phyloP scores from a whole-genome alignment of 2,329 filamentous ascomycete species.

The Pseudogymnoascus sp. region DNA sequence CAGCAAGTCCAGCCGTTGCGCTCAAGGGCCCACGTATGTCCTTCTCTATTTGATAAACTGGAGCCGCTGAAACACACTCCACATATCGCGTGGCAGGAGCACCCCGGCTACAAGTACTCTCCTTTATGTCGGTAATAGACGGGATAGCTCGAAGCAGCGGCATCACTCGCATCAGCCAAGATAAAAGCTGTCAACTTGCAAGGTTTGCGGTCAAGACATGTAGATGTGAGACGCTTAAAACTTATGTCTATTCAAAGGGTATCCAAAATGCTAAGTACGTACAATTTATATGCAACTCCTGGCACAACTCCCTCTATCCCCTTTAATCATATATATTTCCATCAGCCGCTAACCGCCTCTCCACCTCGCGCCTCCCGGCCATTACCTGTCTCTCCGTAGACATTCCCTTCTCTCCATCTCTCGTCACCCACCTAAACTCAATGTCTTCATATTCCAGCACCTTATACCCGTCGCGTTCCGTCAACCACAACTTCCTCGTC shows the following conservation, averaged over 20 bases:
- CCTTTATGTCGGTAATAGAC: neutral
- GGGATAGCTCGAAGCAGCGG: neutral
- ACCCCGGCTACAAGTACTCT: neutral
- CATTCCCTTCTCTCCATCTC: neutral
- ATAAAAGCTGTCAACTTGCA: neutral
- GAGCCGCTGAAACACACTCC: neutral
- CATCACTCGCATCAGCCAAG: neutral
- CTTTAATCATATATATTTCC: neutral
- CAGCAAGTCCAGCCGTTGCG: neutral
- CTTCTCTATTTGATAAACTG: neutral
- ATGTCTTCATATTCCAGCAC: conserved; percentile 12
- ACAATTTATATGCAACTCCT: neutral
- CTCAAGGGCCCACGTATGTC: neutral
- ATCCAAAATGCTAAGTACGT: conserved; percentile 1
- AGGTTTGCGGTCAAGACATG: neutral
- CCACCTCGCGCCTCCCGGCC: neutral
- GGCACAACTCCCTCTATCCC: neutral
- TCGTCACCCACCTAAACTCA: conserved; percentile 11
- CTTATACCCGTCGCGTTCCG: conserved; percentile 6
- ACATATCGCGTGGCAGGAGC: neutral
- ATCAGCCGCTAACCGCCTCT: neutral
- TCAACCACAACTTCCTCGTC: conserved; percentile 11
- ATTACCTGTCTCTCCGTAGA: neutral
- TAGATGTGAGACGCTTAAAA: neutral
- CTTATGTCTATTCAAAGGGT: neutral